A percentile compares a stretch with the other conserved stretches of the same genome.
These are phyloP conservation scores for Zoysia pacifica DNA, from an alignment of 176 grass and related monocot species.

Conservation along the genomic window DNA sequence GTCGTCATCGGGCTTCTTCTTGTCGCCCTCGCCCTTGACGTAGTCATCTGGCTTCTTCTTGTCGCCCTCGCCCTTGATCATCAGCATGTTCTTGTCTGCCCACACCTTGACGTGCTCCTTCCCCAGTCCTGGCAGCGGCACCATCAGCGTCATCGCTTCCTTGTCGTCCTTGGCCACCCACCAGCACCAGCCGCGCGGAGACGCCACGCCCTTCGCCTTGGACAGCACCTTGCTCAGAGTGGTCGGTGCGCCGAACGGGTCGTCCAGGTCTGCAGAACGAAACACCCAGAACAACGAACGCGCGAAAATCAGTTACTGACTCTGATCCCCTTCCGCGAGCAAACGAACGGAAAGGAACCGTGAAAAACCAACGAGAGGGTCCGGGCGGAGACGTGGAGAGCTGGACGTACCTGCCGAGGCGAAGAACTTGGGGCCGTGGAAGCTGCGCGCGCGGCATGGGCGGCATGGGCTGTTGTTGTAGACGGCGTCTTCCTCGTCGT, in stretches of 20 bases:
- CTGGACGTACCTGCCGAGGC: slow-evolving; percentile 21
- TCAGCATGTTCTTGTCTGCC: slow-evolving; percentile 46
- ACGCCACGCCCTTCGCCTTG: too few relatives aligned
- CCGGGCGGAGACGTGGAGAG: neutral
- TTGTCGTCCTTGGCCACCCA: slow-evolving; percentile 54
- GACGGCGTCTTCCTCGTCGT: neutral
- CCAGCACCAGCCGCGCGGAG: neutral
- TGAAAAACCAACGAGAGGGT: neutral
- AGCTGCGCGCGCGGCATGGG: neutral
- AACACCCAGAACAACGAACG: neutral
- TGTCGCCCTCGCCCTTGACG: slow-evolving; percentile 53
- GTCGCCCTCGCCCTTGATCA: slow-evolving; percentile 58
- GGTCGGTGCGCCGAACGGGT: slow-evolving; percentile 42
- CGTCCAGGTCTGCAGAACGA: slow-evolving; percentile 27
- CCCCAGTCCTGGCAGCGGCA: slow-evolving; percentile 71
- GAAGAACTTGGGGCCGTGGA: slow-evolving; percentile 5
- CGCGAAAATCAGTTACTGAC: neutral
- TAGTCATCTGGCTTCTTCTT: slow-evolving; percentile 20
- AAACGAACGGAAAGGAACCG: neutral
- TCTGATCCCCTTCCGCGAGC: too few relatives aligned
- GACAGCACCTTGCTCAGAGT: slow-evolving; percentile 38
- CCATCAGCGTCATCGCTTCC: slow-evolving; percentile 47
- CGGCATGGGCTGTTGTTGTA: neutral
- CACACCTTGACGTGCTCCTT: slow-evolving; percentile 74
- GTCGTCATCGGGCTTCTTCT: slow-evolving; percentile 37